Evolutionary conservation across 768 basidiomycete species (phyloP), one percentile per base, ranked within the genome.

Genomic region (Tulasnella sp.): DNA sequence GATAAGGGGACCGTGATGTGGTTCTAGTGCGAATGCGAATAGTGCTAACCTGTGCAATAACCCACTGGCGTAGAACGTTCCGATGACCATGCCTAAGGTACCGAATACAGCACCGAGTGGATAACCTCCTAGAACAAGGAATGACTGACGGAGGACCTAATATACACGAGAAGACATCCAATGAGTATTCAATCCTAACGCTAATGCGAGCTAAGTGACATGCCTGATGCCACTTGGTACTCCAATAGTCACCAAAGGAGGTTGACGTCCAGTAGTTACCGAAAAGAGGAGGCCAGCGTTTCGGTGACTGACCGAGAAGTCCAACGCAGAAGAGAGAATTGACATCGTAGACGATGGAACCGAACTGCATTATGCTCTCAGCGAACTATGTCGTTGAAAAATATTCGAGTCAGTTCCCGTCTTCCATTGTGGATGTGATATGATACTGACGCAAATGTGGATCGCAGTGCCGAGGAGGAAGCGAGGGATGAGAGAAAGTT

Each of bases 201-300:
- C 13, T 19, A 43, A n/a, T n/a, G n/a, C 19, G 19, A 43, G 42
- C 13, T 43, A 19, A 43, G 19, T 13, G 13, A 19, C 42, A 13
- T 13, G 19, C 42, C 19, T 48, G 47, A 42, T 60, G 59, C 59
- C 59, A 60, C 13, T 32, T 29, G n/a, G 2, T 41, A 19, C 58
- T n/a, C 59, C 53, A 60, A 45, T 60, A 42, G 38, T 19, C 30
- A n/a, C 47, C 27, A 21, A 60, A n/a, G 4, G 59, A 60, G 19
- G 56, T 60, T 10, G 21, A 17, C 38, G 5, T 26, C 27, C 58
- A 60, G 24, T 27, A 19, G 27, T 60, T 59, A 8, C 26, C 56
- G 38, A 60, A 60, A 11, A 60, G 23, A 30, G 58, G 59, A 56
- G 59, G 59, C 58, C 59, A 60, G 13, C 27, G 17, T 9, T 59